Base-by-base conservation (phyloP, 768 basidiomycete species). In the Suillus luteus region DNA sequence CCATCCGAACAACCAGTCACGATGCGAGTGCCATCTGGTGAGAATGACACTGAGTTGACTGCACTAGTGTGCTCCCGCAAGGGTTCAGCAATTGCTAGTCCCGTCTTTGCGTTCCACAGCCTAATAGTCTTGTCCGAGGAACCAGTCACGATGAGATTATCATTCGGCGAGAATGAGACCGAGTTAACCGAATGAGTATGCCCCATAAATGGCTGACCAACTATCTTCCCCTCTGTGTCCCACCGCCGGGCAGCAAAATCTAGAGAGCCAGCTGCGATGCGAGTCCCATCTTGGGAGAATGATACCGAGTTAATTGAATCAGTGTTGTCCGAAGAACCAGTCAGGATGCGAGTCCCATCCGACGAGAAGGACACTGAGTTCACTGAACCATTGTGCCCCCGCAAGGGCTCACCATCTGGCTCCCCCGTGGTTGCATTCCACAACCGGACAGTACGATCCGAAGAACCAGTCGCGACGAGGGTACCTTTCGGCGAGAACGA, bases 291-390 rank as follows among this genome's bases (percentile, higher is more conserved):
- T 11, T 55, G 65, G 5, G 68, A 69, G 52, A 69, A 65, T 7
- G 64, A 59, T 15, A 66, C 49, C 1, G 66, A 67, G 0, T 22
- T 27, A 22, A 67, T 61, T 10, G 19, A 24, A 41, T 38, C 55
- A 15, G 46, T 59, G 57, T 49, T 62, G 59, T 72, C 71, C 2
- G 24, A 10, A 15, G 72, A 71, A 11, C 69, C 68, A 14, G 70
- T 67, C 8, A 62, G 61, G 52, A 75, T 43, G 14, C 54, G 33
- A 15, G n/a, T 61, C 7, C 71, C 70, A 35, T 67, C 43, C 40
- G 33, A 10, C 33, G 48, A 57, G 52, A 67, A 67, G 11, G 68
- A 35, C 3, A 66, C 19, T 2, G 35, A 17, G 15, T n/a, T 31
- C 11, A 68, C 63, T 2, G 12, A 15, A 24, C 27, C 63, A 27